Evolutionary conservation across 2,329 filamentous ascomycete genomes (phyloP).

Genomic region (Nemania sp.): DNA sequence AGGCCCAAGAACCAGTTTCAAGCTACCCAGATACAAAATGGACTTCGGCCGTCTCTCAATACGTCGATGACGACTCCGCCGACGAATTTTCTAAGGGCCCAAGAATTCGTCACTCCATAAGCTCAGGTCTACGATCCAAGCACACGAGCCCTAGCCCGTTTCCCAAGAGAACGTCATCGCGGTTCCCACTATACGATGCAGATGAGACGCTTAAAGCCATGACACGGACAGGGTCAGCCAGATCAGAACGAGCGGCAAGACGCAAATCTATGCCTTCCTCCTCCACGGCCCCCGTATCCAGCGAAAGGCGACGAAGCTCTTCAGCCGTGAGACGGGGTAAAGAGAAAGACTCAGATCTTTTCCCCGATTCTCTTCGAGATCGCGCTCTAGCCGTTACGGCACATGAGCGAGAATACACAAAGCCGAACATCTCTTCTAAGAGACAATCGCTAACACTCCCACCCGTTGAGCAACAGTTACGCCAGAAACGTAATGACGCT

Average conservation of each 20-base stretch:
- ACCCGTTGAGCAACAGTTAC: slow-evolving; percentile 21
- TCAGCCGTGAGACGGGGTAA: slow-evolving; percentile 28
- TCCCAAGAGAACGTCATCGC: slow-evolving; percentile 40
- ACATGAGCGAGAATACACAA: slow-evolving; percentile 31
- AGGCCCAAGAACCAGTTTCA: slow-evolving; percentile 55
- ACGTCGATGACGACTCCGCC: slow-evolving; percentile 36
- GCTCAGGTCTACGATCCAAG: slow-evolving; percentile 42
- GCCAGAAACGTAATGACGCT: slow-evolving; percentile 32
- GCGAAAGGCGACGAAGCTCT: slow-evolving; percentile 31
- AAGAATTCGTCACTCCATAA: slow-evolving; percentile 44
- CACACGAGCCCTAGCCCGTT: slow-evolving; percentile 34
- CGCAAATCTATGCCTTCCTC: slow-evolving; percentile 49
- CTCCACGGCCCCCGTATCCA: slow-evolving; percentile 37
- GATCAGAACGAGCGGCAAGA: slow-evolving; percentile 39
- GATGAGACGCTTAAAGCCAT: slow-evolving; percentile 26
- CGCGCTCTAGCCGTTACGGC: slow-evolving; percentile 39
- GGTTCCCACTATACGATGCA: slow-evolving; percentile 26
- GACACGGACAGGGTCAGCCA: slow-evolving; percentile 31
- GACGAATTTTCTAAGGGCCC: slow-evolving; percentile 33
- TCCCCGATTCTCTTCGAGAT: slow-evolving; percentile 43
- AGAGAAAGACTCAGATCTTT: slow-evolving; percentile 36
- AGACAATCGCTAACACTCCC: slow-evolving; percentile 27
- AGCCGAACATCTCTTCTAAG: slow-evolving; percentile 37
- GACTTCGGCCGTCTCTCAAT: slow-evolving; percentile 25
- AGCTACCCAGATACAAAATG: slow-evolving; percentile 12